Evolutionary conservation across 2,329 filamentous ascomycete genomes (phyloP).

Genomic region (Alternaria hordeiaustralica): DNA sequence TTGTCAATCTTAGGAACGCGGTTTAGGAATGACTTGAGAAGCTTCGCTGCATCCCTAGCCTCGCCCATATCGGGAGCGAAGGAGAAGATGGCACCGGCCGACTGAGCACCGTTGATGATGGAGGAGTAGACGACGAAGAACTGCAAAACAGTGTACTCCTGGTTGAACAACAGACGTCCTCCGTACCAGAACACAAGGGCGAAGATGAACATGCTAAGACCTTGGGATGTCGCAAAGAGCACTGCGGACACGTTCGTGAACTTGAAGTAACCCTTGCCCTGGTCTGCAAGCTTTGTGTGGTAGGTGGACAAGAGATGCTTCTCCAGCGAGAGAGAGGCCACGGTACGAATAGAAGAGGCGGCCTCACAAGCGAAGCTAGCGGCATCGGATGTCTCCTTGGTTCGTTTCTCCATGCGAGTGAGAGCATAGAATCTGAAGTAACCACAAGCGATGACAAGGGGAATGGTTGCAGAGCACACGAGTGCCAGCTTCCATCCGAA

Average conservation of each 20-base stretch:
- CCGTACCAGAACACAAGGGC: constrained; percentile 51
- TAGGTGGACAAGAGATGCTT: constrained; percentile 79
- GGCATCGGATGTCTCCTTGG: constrained; percentile 77
- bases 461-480: constrained; percentile 80
- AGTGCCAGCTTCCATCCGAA: constrained; percentile 90
- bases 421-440: constrained; percentile 90
- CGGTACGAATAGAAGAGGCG: constrained; percentile 90
- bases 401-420: constrained; percentile 80
- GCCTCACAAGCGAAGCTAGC: constrained; percentile 93
- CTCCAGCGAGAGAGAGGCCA: constrained; percentile 91
- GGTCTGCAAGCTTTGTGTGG: constrained; percentile 69
- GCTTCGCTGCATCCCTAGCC: constrained; percentile 80
- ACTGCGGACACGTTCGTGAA: constrained; percentile 78
- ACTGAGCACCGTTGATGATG: constrained; percentile 90
- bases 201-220: constrained; percentile 62
- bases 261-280: constrained; percentile 72
- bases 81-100: constrained; percentile 88
- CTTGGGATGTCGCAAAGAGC: constrained; percentile 85
- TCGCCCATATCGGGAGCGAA: constrained; percentile 98
- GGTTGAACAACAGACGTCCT: constrained; percentile 36
- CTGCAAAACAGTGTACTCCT: constrained; percentile 73
- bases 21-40: constrained; percentile 85
- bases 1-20: constrained; percentile 73
- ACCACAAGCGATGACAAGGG: constrained; percentile 78
- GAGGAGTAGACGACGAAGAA: constrained; percentile 93